phyloP scores from a whole-genome alignment of 192 early-diverging fungal species.

The Tieghemiomyces parasiticus region DNA sequence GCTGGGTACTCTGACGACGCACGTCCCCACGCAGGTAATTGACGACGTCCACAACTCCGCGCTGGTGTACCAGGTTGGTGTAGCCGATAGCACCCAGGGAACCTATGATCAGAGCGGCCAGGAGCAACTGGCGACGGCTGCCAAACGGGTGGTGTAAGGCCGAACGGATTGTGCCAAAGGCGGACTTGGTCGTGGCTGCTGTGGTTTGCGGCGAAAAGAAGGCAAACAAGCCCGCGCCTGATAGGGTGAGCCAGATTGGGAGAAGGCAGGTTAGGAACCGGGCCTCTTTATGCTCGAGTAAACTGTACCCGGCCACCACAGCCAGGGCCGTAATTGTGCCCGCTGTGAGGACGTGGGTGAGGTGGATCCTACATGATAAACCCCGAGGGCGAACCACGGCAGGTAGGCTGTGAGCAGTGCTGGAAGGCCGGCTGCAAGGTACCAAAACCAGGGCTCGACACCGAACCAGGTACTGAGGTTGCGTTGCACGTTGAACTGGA shows the following conservation, averaged over 20 bases:
- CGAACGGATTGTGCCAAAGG: too few relatives aligned
- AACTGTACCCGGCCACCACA: slow-evolving; percentile 43
- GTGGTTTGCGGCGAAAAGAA: too few relatives aligned
- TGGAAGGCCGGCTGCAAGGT: slow-evolving; percentile 68
- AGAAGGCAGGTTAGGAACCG: slow-evolving; percentile 84
- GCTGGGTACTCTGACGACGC: neutral
- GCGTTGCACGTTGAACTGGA: slow-evolving; percentile 65
- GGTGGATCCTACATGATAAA: slow-evolving; percentile 16
- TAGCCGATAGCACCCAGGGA: slow-evolving; percentile 60
- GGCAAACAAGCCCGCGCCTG: slow-evolving; percentile 22
- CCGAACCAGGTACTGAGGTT: slow-evolving; percentile 84
- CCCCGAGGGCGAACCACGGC: slow-evolving; percentile 43
- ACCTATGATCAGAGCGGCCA: too few relatives aligned
- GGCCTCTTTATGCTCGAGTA: slow-evolving; percentile 86
- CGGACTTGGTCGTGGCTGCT: too few relatives aligned
- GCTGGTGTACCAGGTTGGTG: slow-evolving; percentile 65
- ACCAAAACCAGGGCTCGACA: slow-evolving; percentile 82
- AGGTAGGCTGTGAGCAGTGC: slow-evolving; percentile 60
- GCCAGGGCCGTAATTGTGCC: neutral
- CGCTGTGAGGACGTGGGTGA: neutral
- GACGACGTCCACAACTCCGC: slow-evolving; percentile 85
- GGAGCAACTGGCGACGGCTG: too few relatives aligned
- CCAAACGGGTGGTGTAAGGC: too few relatives aligned
- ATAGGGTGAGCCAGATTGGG: slow-evolving; percentile 41
- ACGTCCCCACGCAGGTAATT: slow-evolving; percentile 40